Evolutionary conservation across 106 monocot species (phyloP), one percentile per base, ranked within the genome.

Genomic region (Platanthera guangdongensis): DNA sequence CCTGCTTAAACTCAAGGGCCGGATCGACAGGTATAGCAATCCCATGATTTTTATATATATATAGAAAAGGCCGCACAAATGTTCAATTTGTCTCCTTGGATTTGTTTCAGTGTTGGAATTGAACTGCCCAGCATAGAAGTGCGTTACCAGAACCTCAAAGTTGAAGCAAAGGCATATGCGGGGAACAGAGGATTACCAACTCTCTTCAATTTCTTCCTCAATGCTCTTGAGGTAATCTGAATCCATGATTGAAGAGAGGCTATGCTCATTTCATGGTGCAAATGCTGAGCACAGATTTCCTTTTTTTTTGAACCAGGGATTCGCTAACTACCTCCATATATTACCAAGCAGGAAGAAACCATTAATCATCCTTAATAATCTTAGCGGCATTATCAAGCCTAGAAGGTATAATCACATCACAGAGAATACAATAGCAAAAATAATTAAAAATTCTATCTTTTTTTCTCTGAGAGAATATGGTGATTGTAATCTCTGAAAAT

Each of bases 111-210:
- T 15, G 92, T 92, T 76, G 92, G 89, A 46, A 79, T 92, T 9
- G 87, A 87, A 0, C 32, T 82, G 15, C 89, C 92, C 5, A 85
- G 87, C 0, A 87, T 92, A 47, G 92, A 92, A 74, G 87, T 92
- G 16, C 68, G 89, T 3, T 92, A 68, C 32, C 78, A 93, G 77
- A 46, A 87, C 48, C 83, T 92, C 7, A 81, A 73, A 7, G 65
- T 87, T 15, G 69, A 82, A 6, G 82, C 82, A 11, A 78, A 92
- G 51, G 80, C 81, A 39, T 79, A 77, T 49, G 76, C 87, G 50
- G 92, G 92, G 0, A 85, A 68, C 72, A 79, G 89, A 52, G 85
- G 89, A 1, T 25, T 87, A 1, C 92, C 92, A 5, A 83, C 92
- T 0, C 15, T 89, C 48, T 7, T 85, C 8, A 92, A 92, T 76